These are phyloP conservation scores for Bacterosira constricta DNA, from an alignment of 108 stramenopile genomes.

Conservation along the genomic window DNA sequence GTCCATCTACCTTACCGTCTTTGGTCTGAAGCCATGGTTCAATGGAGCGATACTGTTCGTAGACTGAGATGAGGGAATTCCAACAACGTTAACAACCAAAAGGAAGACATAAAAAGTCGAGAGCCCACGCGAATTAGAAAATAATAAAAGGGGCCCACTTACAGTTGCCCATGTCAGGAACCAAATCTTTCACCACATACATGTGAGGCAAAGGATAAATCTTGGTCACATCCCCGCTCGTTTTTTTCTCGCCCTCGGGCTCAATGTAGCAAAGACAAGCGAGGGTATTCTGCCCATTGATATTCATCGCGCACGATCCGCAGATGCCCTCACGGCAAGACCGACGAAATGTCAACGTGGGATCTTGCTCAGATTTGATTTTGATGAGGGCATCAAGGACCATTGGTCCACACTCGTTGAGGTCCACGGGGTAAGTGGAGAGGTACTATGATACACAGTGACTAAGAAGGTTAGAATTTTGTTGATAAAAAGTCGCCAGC, in stretches of 20 bases:
- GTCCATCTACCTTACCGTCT: conserved; percentile 67
- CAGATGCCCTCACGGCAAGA: conserved; percentile 99
- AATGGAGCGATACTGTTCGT: conserved; percentile 97
- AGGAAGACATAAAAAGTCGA: too few species aligned
- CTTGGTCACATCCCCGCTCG: conserved; percentile 73
- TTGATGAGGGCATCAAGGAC: conserved; percentile 97
- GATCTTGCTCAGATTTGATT: conserved; percentile 97
- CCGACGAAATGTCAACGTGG: conserved; percentile 96
- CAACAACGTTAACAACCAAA: background rate
- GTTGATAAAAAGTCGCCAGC: background rate
- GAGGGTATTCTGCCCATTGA: conserved; percentile 96
- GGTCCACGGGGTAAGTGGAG: conserved; percentile 93
- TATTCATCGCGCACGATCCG: conserved; percentile 99
- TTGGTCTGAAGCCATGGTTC: conserved; percentile 97
- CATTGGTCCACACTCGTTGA: conserved; percentile 98
- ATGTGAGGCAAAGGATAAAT: conserved; percentile 99
- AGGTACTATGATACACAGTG: conserved; percentile 60
- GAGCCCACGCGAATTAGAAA: too few species aligned
- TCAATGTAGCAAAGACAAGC: conserved; percentile 97
- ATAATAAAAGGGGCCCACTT: background rate
- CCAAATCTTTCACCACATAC: conserved; percentile 98
- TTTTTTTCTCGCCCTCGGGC: conserved; percentile 42
- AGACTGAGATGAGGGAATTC: conserved; percentile 51
- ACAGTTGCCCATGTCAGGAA: conserved; percentile 97
- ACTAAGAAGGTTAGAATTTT: too few species aligned